Evolutionary conservation across 148 eudicot genomes (phyloP).

Genomic region (Camellia sinensis): DNA sequence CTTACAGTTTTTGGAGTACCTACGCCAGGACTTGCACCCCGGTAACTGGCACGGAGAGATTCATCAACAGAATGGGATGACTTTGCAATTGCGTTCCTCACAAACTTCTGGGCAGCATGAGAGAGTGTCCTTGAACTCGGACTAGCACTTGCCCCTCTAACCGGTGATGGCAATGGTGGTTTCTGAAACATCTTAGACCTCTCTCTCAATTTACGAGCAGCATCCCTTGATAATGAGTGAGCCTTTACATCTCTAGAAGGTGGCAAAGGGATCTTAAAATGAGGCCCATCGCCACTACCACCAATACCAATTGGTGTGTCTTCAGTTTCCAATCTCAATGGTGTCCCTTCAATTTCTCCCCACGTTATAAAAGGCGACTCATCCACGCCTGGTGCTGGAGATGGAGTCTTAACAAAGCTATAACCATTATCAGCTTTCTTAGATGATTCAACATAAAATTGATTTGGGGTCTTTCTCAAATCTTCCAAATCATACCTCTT

Average conservation of each 20-base stretch:
- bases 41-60: conserved; percentile 91
- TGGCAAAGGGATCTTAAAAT: conserved; percentile 75
- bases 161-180: conserved; percentile 80
- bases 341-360: conserved; percentile 99
- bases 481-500: conserved; percentile 91
- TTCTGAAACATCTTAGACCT: conserved; percentile 76
- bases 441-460: conserved; percentile 64
- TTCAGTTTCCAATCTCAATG: conserved; percentile 80
- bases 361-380: conserved; percentile 88
- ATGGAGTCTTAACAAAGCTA: conserved; percentile 74
- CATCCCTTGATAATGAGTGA: conserved; percentile 84
- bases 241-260: conserved; percentile 89
- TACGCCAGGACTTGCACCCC: conserved; percentile 75
- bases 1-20: conserved; percentile 75
- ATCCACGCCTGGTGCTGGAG: conserved; percentile 92
- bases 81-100: conserved; percentile 87
- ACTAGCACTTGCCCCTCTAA: conserved; percentile 88
- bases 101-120: conserved; percentile 89
- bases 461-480: conserved; percentile 76
- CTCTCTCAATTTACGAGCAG: conserved; percentile 81
- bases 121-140: conserved; percentile 68
- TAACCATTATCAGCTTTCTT: conserved; percentile 83
- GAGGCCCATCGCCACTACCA: conserved; percentile 84
- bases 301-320: conserved; percentile 94
- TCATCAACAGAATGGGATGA: conserved; percentile 68